These are phyloP conservation scores for Epithemia pelagica DNA, from an alignment of 108 stramenopile species.

Conservation along the genomic window DNA sequence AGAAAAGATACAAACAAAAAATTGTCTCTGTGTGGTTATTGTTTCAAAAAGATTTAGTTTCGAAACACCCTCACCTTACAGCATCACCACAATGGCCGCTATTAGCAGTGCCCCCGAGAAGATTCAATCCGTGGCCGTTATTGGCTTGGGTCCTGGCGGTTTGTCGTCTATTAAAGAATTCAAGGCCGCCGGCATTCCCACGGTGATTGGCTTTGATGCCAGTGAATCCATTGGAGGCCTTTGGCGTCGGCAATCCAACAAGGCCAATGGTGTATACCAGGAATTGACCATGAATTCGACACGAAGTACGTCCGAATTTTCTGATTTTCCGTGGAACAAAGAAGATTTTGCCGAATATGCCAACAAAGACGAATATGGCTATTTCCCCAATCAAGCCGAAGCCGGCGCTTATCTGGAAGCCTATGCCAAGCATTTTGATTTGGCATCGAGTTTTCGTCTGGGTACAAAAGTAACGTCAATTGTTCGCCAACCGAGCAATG, in stretches of 20 bases:
- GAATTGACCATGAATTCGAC: constrained; percentile 5
- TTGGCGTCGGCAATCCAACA: constrained; percentile 2
- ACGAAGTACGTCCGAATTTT: constrained; percentile 4
- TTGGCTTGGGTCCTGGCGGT: constrained; percentile 12
- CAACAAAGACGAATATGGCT: constrained; percentile 3
- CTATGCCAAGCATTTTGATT: constrained; percentile 10
- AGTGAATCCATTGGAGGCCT: constrained; percentile 4
- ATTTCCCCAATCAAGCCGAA: constrained; percentile 8
- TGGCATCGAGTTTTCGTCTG: not conserved
- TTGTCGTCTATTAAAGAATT: constrained; percentile 9
- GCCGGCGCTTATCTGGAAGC: constrained; percentile 10
- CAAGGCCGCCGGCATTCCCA: not conserved
- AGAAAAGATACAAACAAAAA: too few species aligned
- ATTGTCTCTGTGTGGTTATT: too few species aligned
- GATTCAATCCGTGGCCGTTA: constrained; percentile 9
- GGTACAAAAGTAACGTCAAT: constrained; percentile 12
- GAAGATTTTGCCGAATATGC: not conserved
- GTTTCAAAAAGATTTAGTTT: too few species aligned
- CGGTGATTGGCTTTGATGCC: constrained; percentile 10
- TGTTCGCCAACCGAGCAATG: too few species aligned
- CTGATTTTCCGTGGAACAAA: constrained; percentile 10
- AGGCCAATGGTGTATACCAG: constrained; percentile 5
- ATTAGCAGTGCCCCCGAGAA: too few species aligned
- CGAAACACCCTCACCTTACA: too few species aligned
- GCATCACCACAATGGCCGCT: too few species aligned